These are phyloP conservation scores for Thelonectria blattea DNA, from an alignment of 2,329 filamentous ascomycete species.

Conservation along the genomic window DNA sequence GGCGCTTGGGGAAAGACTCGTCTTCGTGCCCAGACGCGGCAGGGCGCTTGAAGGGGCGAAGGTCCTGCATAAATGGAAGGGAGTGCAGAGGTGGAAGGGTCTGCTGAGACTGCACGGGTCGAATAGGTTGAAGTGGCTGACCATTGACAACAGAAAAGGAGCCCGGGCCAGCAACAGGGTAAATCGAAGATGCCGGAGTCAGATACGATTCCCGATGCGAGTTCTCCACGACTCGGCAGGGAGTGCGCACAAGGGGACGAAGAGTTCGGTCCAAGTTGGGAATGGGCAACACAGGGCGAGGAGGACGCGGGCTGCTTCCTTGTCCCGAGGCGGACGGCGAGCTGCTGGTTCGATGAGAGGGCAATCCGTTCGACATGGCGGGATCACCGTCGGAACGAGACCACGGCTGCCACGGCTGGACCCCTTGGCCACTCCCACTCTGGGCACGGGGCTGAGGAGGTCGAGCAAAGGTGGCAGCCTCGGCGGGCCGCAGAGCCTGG, in stretches of 20 bases:
- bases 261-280: neutral
- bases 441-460: neutral
- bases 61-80: too few species aligned
- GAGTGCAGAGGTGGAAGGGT: too few species aligned
- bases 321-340: neutral
- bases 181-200: neutral
- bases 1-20: constrained; percentile 8
- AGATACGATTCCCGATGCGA: neutral
- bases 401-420: too few species aligned
- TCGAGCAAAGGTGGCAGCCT: neutral
- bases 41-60: neutral
- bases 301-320: too few species aligned
- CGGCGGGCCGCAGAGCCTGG: neutral
- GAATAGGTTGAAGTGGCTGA: neutral
- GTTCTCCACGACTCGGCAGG: neutral
- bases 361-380: too few species aligned
- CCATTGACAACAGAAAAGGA: neutral
- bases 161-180: neutral
- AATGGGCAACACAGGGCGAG: too few species aligned
- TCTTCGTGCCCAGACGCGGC: neutral
- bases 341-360: neutral
- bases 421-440: neutral
- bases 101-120: too few species aligned
- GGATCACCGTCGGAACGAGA: neutral
- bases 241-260: constrained; percentile 3